Evolutionary conservation across 495 filamentous ascomycete genomes (phyloP).

Genomic region (Neurospora sp.): DNA sequence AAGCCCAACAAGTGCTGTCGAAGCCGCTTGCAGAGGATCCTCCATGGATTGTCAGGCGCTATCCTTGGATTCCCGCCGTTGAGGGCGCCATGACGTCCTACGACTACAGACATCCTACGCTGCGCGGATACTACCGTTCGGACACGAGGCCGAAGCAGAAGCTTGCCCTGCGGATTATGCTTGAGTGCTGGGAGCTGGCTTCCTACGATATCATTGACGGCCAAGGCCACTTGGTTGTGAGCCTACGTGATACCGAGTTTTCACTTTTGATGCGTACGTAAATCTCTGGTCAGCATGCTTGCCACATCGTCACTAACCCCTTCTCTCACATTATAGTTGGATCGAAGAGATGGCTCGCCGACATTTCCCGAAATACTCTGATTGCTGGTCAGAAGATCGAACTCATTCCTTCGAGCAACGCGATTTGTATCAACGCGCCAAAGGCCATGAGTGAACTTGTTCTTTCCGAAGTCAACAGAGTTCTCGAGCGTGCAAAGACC

Average conservation of each 20-base stretch:
- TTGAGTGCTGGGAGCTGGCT: constrained; percentile 31
- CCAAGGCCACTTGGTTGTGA: constrained; percentile 24
- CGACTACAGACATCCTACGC: constrained; percentile 2
- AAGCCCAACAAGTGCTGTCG: neutral
- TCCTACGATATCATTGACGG: constrained; percentile 16
- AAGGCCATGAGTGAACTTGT: constrained; percentile 19
- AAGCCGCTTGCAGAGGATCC: neutral
- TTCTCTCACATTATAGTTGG: constrained; percentile 17
- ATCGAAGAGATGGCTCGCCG: constrained; percentile 20
- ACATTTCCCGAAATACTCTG: constrained; percentile 18
- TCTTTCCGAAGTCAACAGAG: constrained; percentile 28
- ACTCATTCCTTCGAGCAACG: constrained; percentile 10
- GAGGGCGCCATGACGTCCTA: neutral
- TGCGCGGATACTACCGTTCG: constrained; percentile 17
- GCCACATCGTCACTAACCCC: neutral
- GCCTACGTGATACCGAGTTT: constrained; percentile 24
- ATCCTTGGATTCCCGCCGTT: constrained; percentile 23
- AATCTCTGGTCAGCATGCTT: neutral
- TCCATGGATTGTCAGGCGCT: constrained; percentile 21
- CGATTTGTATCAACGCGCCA: constrained; percentile 25
- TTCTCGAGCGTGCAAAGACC: constrained; percentile 17
- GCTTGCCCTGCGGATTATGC: constrained; percentile 29
- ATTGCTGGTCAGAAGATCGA: constrained; percentile 25
- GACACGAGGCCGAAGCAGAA: constrained; percentile 19
- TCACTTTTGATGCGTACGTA: constrained; percentile 26